Percentiles rank a stretch among this genome's conserved stretches.
phyloP scores from a whole-genome alignment of 1,139 yeast genomes.

The Candida albicans region DNA sequence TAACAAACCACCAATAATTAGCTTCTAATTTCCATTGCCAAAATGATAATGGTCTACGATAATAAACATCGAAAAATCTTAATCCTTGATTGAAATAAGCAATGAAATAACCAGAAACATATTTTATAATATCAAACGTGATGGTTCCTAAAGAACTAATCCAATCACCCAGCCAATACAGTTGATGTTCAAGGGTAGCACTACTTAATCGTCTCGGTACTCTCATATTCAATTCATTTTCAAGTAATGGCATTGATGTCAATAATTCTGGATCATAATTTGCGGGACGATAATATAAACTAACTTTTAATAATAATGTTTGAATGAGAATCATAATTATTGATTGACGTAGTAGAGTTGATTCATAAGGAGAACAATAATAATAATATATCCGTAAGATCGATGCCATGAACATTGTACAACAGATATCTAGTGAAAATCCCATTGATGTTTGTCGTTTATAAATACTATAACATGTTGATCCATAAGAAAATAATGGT shows the following conservation, averaged over 20 bases:
- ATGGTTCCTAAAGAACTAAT: slow-evolving; percentile 3
- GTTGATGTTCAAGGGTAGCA: slow-evolving; percentile 13
- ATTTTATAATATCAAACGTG: slow-evolving; percentile 11
- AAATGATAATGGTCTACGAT: slow-evolving; percentile 61
- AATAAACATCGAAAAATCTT: slow-evolving; percentile 68
- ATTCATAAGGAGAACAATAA: slow-evolving; percentile 76
- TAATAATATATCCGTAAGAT: slow-evolving; percentile 74
- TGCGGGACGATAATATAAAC: slow-evolving; percentile 58
- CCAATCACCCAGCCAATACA: slow-evolving; percentile 11
- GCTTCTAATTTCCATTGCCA: slow-evolving; percentile 82
- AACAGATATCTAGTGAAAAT: slow-evolving; percentile 85
- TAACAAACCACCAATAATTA: slow-evolving; percentile 67
- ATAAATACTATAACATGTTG: slow-evolving; percentile 72
- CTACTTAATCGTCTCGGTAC: slow-evolving; percentile 21
- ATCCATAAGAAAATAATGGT: slow-evolving; percentile 83
- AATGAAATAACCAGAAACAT: slow-evolving; percentile 9
- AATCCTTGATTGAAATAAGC: slow-evolving; percentile 31
- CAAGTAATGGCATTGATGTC: slow-evolving; percentile 32
- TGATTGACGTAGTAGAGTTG: slow-evolving; percentile 72
- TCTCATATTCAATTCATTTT: slow-evolving; percentile 27
- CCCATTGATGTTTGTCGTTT: slow-evolving; percentile 68
- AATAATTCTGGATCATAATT: slow-evolving; percentile 43
- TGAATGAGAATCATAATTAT: slow-evolving; percentile 79
- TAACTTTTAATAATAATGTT: slow-evolving; percentile 56
- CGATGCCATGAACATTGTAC: slow-evolving; percentile 82